Conservation (phyloP, 257 asterid species). For the Petrea volubilis region DNA sequence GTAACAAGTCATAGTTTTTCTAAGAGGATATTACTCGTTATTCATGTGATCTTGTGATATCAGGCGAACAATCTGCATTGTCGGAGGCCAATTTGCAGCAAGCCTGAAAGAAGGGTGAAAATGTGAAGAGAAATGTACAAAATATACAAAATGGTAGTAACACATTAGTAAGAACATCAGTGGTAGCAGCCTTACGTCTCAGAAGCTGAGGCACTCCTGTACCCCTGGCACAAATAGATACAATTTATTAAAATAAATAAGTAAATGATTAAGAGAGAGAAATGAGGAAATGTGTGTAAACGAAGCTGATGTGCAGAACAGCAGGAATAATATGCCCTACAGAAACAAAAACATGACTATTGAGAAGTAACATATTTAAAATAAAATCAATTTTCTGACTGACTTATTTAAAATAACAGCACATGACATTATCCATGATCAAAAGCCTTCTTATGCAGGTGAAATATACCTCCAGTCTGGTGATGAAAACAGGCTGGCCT, state of each 20-base stretch:
- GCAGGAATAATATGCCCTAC: slow-evolving; percentile 1
- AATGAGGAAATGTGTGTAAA: slow-evolving; percentile 10
- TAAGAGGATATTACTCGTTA: slow-evolving; percentile 63
- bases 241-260: neutral
- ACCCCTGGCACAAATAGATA: slow-evolving; percentile 56
- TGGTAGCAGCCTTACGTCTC: slow-evolving; percentile 66
- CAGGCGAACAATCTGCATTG: slow-evolving; percentile 82
- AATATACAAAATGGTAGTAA: slow-evolving; percentile 11
- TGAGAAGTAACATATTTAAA: neutral
- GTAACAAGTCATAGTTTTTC: slow-evolving; percentile 4
- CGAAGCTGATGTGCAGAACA: neutral
- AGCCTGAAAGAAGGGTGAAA: slow-evolving; percentile 48
- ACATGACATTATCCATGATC: neutral
- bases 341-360: neutral
- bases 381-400: neutral
- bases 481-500: slow-evolving; percentile 80
- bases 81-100: slow-evolving; percentile 90
- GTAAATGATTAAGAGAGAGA: slow-evolving; percentile 7
- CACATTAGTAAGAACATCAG: slow-evolving; percentile 12
- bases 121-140: neutral
- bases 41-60: slow-evolving; percentile 92
- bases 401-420: neutral
- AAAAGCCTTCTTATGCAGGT: neutral
- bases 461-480: slow-evolving; percentile 73
- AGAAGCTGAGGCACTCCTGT: slow-evolving; percentile 82